Evolutionary conservation across 2,329 filamentous ascomycete species (phyloP).

Genomic region (Xylariales sp.): DNA sequence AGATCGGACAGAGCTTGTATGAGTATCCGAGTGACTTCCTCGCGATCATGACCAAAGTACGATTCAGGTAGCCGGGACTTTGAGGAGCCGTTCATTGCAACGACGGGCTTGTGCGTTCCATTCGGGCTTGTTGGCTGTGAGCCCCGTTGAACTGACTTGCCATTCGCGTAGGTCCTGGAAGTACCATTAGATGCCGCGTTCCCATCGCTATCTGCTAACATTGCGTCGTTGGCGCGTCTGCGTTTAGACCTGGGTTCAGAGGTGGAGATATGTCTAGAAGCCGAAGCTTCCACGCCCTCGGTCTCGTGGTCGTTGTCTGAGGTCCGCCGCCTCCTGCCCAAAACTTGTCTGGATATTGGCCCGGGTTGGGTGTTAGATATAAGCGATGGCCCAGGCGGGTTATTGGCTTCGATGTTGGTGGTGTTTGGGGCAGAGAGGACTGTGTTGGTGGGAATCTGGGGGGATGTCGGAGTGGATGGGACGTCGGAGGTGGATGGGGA

Average conservation of each 20-base stretch:
- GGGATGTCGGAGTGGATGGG: constrained; percentile 54
- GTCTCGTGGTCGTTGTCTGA: constrained; percentile 32
- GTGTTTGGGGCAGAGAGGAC: constrained; percentile 36
- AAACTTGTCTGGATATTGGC: constrained; percentile 32
- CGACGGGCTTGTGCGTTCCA: constrained; percentile 40
- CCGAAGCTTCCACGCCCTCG: constrained; percentile 18
- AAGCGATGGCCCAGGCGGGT: constrained; percentile 15
- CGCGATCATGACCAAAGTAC: constrained; percentile 83
- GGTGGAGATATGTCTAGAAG: constrained; percentile 15
- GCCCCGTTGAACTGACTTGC: constrained; percentile 44
- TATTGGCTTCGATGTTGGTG: constrained; percentile 14
- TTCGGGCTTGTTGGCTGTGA: constrained; percentile 36
- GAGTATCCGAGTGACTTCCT: constrained; percentile 87
- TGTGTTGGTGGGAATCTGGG: constrained; percentile 43
- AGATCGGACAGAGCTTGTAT: constrained; percentile 88
- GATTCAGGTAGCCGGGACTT: constrained; percentile 24
- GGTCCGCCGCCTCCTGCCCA: constrained; percentile 53
- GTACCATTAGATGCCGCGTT: constrained; percentile 48
- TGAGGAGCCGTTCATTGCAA: constrained; percentile 52
- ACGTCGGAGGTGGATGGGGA: constrained; percentile 62
- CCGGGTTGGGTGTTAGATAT: constrained; percentile 13
- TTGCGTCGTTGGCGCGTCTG: constrained; percentile 51
- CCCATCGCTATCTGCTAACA: constrained; percentile 57
- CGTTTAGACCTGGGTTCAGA: constrained; percentile 48
- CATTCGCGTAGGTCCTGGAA: constrained; percentile 52